Base-by-base conservation (phyloP, 148 eudicot species). In the Rhododendron kiyosumense region DNA sequence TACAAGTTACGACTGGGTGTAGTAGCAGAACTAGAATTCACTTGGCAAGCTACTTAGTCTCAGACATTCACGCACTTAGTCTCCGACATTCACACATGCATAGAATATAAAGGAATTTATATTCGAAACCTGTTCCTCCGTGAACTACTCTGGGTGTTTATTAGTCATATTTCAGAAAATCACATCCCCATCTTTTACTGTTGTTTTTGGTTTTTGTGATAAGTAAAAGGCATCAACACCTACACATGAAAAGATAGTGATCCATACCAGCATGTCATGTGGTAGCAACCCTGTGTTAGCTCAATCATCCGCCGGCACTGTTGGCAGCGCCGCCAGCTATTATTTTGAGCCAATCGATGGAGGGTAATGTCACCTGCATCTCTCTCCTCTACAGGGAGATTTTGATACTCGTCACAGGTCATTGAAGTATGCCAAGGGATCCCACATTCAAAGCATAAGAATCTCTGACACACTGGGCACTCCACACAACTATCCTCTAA, bases 211-310 rank as follows among this genome's bases (percentile, higher is more conserved):
- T 78, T 26, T 78, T 0, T 22, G 26, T 45, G 38, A 36, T 10
- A 32, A 15, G 2, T 30, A 12, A 15, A 48, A 28, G 34, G 22
- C 41, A 28, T 20, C 65, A 28, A 20, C 43, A 5, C 15, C 14
- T 28, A 81, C 15, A 81, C 18, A 7, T 51, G n/a, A 8, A 7
- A 78, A 46, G 45, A 78, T 46, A 41, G 78, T 22, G 49, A 41
- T 83, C 92, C 90, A 69, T 92, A 95, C 98, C 95, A 86, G 91
- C 98, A 94, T 2, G 92, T 90, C 94, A 95, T 90, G 88, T 93
- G 95, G 88, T 89, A 89, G 87, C 95, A 91, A 71, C 98, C 95
- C 88, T 93, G 94, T 28, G 91, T 86, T 52, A 88, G 92, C 86
- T 94, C 94, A 86, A 91, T 91, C 94, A 91, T 91, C 87, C 90